phyloP scores from a whole-genome alignment of 495 filamentous ascomycete genomes.

The Elaphomyces granulatus region DNA sequence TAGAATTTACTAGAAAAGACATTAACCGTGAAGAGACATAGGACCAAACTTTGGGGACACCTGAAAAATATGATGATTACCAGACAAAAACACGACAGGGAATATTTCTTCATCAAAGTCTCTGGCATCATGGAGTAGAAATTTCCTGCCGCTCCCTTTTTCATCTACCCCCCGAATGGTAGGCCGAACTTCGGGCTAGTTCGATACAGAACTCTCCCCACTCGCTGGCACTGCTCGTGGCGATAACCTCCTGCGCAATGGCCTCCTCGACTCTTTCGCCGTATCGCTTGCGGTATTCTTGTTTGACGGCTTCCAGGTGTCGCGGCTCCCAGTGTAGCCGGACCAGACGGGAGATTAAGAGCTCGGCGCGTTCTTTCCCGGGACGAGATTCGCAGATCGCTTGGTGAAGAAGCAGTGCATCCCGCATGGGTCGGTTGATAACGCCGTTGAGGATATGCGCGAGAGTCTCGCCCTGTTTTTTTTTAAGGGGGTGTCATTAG shows the following conservation, averaged over 20 bases:
- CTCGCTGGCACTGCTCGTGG: constrained; percentile 24
- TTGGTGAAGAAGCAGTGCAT: constrained; percentile 88
- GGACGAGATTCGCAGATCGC: constrained; percentile 51
- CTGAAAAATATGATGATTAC: too few relatives aligned
- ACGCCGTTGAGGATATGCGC: constrained; percentile 94
- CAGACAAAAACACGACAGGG: too few relatives aligned
- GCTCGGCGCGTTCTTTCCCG: constrained; percentile 61
- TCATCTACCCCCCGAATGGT: too few relatives aligned
- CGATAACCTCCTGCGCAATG: constrained; percentile 36
- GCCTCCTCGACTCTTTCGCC: constrained; percentile 50
- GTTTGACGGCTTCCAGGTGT: constrained; percentile 59
- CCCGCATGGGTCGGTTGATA: constrained; percentile 87
- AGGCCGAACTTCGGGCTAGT: constrained; percentile 30
- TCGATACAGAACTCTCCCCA: constrained; percentile 46
- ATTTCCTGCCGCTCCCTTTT: too few relatives aligned
- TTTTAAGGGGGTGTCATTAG: too few relatives aligned
- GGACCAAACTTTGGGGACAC: too few relatives aligned
- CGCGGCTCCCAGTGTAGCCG: constrained; percentile 71
- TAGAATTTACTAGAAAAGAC: too few relatives aligned
- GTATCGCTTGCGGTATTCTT: constrained; percentile 57
- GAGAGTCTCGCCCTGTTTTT: constrained; percentile 84
- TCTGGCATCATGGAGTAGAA: too few relatives aligned
- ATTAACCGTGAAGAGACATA: too few relatives aligned
- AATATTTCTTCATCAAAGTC: too few relatives aligned
- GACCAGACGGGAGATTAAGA: constrained; percentile 67